phyloP scores from a whole-genome alignment of 768 basidiomycete genomes.

The Mycena sanguinolenta region DNA sequence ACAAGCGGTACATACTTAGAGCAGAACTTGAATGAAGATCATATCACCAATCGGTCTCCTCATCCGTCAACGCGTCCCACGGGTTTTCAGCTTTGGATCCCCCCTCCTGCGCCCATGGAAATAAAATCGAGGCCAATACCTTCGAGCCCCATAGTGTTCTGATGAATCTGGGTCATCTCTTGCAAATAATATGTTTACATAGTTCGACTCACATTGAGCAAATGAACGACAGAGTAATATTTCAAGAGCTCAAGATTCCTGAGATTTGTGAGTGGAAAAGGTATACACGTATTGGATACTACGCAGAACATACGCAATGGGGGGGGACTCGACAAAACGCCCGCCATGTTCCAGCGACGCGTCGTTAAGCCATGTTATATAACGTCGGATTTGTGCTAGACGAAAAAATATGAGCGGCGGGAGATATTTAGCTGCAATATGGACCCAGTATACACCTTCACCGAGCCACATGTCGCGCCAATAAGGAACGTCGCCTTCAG shows the following conservation, averaged over 20 bases:
- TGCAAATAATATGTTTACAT: background rate
- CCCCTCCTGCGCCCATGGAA: conserved; percentile 4
- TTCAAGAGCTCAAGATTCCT: conserved; percentile 24
- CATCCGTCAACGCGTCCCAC: conserved; percentile 19
- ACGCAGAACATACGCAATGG: conserved; percentile 17
- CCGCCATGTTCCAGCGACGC: conserved; percentile 27
- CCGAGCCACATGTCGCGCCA: conserved; percentile 22
- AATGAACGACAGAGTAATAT: conserved; percentile 19
- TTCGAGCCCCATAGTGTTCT: conserved; percentile 17
- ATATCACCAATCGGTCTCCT: conserved; percentile 70
- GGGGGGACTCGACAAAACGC: conserved; percentile 24
- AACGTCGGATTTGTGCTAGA: conserved; percentile 14
- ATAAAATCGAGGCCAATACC: conserved; percentile 4
- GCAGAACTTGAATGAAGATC: too few species aligned
- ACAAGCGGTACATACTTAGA: too few species aligned
- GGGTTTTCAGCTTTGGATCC: background rate
- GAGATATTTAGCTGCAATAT: background rate
- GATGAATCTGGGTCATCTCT: background rate
- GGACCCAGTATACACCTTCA: conserved; percentile 5
- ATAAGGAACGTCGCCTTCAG: background rate
- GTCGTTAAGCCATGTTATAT: conserved; percentile 28
- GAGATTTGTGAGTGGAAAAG: background rate
- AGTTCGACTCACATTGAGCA: conserved; percentile 14
- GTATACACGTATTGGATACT: background rate
- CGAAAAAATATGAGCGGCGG: background rate